Evolutionary conservation across 257 asterid species (phyloP).

Genomic region (Lavandula angustifolia): DNA sequence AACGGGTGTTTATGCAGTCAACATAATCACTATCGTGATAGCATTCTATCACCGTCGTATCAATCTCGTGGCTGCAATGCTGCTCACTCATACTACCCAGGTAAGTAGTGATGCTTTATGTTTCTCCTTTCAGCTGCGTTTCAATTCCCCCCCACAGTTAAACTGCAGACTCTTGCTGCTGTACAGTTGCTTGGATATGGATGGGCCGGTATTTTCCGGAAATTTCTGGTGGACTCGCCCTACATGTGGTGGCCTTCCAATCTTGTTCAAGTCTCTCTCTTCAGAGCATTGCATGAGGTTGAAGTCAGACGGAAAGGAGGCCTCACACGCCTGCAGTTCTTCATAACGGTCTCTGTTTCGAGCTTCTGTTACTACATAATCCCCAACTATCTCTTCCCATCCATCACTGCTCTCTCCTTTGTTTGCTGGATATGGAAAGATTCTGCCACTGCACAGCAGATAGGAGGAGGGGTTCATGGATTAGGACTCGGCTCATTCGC

Average conservation of each 20-base stretch:
- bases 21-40: constrained; percentile 54
- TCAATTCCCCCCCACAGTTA: not conserved
- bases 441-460: constrained; percentile 59
- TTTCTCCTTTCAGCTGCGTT: not conserved
- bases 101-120: constrained; percentile 21
- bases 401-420: constrained; percentile 61
- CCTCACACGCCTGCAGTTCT: constrained; percentile 66
- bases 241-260: constrained; percentile 89
- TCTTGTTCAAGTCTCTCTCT: constrained; percentile 74
- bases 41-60: constrained; percentile 56
- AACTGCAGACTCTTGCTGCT: not conserved
- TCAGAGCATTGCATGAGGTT: constrained; percentile 63
- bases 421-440: constrained; percentile 71
- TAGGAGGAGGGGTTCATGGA: constrained; percentile 58
- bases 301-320: constrained; percentile 60
- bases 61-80: constrained; percentile 52
- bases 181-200: constrained; percentile 70
- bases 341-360: constrained; percentile 50
- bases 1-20: constrained; percentile 47
- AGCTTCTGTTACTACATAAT: constrained; percentile 65
- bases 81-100: constrained; percentile 58
- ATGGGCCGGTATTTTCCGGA: constrained; percentile 73
- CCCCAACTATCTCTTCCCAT: constrained; percentile 66
- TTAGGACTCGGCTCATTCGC: constrained; percentile 65
- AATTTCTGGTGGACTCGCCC: constrained; percentile 67